Conservation (phyloP, 1,284 basidiomycete species). For the Thelephora terrestris region DNA sequence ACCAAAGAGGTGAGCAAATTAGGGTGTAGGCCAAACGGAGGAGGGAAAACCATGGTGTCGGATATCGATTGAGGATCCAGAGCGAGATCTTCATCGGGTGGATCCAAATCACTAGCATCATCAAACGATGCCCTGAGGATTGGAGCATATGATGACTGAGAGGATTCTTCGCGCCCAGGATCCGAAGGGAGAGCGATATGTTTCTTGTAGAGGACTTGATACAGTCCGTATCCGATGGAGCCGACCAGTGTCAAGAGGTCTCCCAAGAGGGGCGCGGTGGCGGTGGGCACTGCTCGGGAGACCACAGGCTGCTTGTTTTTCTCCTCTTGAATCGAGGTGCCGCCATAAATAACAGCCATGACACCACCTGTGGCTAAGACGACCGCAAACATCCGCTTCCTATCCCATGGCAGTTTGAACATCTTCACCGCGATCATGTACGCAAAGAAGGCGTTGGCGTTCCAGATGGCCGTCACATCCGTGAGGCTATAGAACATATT, state of each 20-base stretch:
- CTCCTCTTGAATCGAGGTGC: conserved; percentile 23
- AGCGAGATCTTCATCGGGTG: conserved; percentile 18
- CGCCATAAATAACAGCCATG: conserved; percentile 67
- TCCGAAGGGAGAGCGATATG: conserved; percentile 58
- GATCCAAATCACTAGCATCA: conserved; percentile 5
- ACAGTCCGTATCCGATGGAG: conserved; percentile 59
- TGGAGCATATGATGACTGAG: conserved; percentile 18
- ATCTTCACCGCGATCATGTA: conserved; percentile 63
- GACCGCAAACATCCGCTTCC: conserved; percentile 55
- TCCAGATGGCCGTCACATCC: conserved; percentile 79
- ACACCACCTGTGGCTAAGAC: conserved; percentile 68
- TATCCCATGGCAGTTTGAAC: conserved; percentile 50
- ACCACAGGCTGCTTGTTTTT: neutral
- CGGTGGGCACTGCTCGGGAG: neutral
- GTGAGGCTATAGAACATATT: conserved; percentile 40
- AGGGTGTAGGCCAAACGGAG: conserved; percentile 71
- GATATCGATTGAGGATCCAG: conserved; percentile 12
- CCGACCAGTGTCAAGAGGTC: conserved; percentile 63
- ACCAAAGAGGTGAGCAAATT: conserved; percentile 64
- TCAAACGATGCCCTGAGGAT: conserved; percentile 4
- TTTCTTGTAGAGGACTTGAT: conserved; percentile 77
- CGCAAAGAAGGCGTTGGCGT: conserved; percentile 77
- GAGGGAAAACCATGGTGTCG: conserved; percentile 29
- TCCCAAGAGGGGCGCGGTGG: conserved; percentile 52
- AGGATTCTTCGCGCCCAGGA: conserved; percentile 30